Base-by-base conservation (phyloP, 2,329 filamentous ascomycete species). In the Pseudopithomyces maydicus region DNA sequence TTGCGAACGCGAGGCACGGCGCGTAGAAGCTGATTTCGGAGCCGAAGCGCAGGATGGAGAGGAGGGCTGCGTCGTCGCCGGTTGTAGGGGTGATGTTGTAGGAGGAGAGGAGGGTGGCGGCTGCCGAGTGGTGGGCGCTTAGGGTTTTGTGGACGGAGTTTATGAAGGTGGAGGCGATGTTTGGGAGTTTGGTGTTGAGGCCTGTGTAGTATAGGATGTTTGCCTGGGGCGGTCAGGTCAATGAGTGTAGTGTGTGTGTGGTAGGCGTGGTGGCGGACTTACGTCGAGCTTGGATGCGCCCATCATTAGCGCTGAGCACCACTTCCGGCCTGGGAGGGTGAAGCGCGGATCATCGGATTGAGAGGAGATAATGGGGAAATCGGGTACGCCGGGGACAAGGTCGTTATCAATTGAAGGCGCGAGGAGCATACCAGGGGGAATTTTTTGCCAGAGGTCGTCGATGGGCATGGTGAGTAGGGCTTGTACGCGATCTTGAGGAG, bases 271-370 rank as follows among this genome's bases (percentile, higher is more conserved):
- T 12, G 14, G 26, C 6, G 32, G 26, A 61, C 45, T 64, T 69
- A 80, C 79, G 70, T 83, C 81, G 44, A 80, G 74, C 55, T 78
- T 72, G 20, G 78, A 79, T 56, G 83, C 78, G 15, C 81, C 82
- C 38, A 84, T 76, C 57, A 82, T 73, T 11, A 83, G 55, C n/a
- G 74, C 71, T 35, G 77, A 66, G 55, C 78, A 82, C 81, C 81
- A 84, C 10, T 72, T 67, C 36, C 74, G 76, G 0, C 77, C 81
- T 5, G 75, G 74, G 32, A 80, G 70, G 23, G 53, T 36, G 39
- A 69, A 70, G 6, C 19, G 12, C 11, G 61, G 56, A 23, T 62
- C 63, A 33, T 75, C 68, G 6, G 64, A 58, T 51, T 68, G 42
- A 7, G 66, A 69, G 6, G 68, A 61, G 19, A 73, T 56, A 4